Percentiles rank a stretch among this genome's conserved stretches.
Evolutionary conservation across 1,284 basidiomycete species (phyloP).

Genomic region (Serendipita sp.): DNA sequence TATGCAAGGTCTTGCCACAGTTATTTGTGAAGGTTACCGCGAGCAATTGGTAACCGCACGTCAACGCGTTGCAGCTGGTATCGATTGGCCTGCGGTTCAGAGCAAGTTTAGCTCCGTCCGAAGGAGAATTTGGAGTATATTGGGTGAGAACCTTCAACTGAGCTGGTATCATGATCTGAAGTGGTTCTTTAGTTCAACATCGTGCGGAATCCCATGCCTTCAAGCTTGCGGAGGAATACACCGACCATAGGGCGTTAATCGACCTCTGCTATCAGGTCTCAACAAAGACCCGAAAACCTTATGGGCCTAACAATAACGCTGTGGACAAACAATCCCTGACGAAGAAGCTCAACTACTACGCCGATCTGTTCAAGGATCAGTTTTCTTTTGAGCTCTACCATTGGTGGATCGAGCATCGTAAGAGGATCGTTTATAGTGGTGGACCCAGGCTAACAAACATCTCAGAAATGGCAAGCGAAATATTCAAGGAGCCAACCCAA

Average conservation of each 20-base stretch:
- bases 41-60: conserved; percentile 22
- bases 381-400: conserved; percentile 82
- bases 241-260: conserved; percentile 71
- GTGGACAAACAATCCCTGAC: not conserved
- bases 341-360: conserved; percentile 44
- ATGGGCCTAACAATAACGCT: conserved; percentile 22
- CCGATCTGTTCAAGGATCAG: conserved; percentile 65
- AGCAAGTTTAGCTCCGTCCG: conserved; percentile 44
- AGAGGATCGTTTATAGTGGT: conserved; percentile 12
- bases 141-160: conserved; percentile 37
- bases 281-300: conserved; percentile 45
- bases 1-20: conserved; percentile 25
- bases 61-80: not conserved
- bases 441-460: conserved; percentile 5
- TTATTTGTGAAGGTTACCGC: conserved; percentile 22
- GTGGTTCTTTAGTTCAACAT: conserved; percentile 35
- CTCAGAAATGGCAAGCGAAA: conserved; percentile 53
- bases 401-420: conserved; percentile 72
- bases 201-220: conserved; percentile 62
- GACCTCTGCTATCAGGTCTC: conserved; percentile 67
- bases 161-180: not conserved
- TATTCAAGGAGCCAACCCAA: conserved; percentile 59
- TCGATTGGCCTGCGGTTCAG: not conserved
- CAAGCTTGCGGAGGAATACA: conserved; percentile 69
- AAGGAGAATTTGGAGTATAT: conserved; percentile 58